Conservation (phyloP, 2,329 filamentous ascomycete genomes). For the Bimuria novae-zelandiae region DNA sequence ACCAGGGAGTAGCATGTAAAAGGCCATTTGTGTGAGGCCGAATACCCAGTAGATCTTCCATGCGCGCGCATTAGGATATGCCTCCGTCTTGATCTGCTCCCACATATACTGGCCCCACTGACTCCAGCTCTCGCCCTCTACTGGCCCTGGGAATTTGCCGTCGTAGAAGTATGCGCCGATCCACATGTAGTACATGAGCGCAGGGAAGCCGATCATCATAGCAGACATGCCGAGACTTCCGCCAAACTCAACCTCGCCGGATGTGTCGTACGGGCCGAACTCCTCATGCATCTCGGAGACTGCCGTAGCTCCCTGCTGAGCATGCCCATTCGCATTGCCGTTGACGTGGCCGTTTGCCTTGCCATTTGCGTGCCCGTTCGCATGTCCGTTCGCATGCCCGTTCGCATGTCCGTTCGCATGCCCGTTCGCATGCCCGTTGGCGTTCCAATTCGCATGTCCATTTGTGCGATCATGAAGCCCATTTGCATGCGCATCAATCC, state of each 20-base stretch:
- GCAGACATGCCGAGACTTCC: constrained; percentile 76
- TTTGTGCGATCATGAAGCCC: constrained; percentile 24
- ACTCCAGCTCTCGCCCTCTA: constrained; percentile 65
- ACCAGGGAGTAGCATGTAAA: constrained; percentile 85
- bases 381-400: constrained; percentile 34
- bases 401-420: constrained; percentile 31
- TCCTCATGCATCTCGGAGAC: constrained; percentile 45
- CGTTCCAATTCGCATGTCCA: constrained; percentile 41
- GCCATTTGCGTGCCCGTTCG: constrained; percentile 34
- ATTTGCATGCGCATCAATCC: constrained; percentile 12
- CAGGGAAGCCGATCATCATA: constrained; percentile 93
- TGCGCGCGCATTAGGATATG: constrained; percentile 79
- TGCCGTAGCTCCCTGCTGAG: constrained; percentile 14
- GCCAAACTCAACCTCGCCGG: constrained; percentile 77
- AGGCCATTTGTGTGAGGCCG: constrained; percentile 79
- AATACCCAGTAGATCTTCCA: constrained; percentile 97
- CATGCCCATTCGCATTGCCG: constrained; percentile 36
- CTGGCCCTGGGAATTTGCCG: constrained; percentile 74
- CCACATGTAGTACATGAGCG: constrained; percentile 99
- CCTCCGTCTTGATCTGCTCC: constrained; percentile 77
- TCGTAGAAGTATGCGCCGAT: constrained; percentile 91
- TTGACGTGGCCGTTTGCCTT: constrained; percentile 27
- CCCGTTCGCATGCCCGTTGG: constrained; percentile 33
- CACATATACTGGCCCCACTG: constrained; percentile 76
- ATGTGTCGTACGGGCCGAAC: constrained; percentile 46